Evolutionary conservation across 371 early-diverging fungal species (phyloP).

Genomic region (Saksenaea vasiformis): DNA sequence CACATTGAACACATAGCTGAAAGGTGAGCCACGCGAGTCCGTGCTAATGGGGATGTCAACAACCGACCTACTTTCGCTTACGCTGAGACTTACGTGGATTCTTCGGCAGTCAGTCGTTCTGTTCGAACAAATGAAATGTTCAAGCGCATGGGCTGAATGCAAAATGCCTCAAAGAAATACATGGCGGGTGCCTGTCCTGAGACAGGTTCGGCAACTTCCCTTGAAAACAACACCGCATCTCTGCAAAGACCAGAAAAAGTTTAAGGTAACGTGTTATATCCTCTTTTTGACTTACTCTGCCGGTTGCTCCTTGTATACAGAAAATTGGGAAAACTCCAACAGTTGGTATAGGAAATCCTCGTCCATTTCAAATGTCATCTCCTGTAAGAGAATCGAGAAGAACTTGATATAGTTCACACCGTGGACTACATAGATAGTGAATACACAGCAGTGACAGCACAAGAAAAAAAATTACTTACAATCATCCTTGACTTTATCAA

Average conservation of each 20-base stretch:
- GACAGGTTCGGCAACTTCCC: conserved; percentile 55
- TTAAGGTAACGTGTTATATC: too few species aligned
- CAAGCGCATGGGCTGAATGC: conserved; percentile 84
- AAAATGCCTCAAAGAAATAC: conserved; percentile 87
- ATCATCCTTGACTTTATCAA: conserved; percentile 75
- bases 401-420: conserved; percentile 84
- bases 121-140: conserved; percentile 85
- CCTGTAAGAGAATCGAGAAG: conserved; percentile 81
- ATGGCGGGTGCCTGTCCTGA: conserved; percentile 57
- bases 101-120: conserved; percentile 47
- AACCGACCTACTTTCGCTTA: neutral
- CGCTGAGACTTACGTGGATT: conserved; percentile 28
- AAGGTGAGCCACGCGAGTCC: conserved; percentile 26
- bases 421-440: conserved; percentile 42
- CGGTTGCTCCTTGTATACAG: conserved; percentile 22
- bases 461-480: conserved; percentile 31
- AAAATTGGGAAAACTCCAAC: conserved; percentile 74
- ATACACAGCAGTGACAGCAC: neutral
- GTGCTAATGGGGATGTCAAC: conserved; percentile 22
- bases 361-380: conserved; percentile 85
- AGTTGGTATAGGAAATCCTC: conserved; percentile 79
- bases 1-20: conserved; percentile 68
- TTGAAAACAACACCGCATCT: conserved; percentile 31
- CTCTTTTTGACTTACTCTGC: conserved; percentile 12
- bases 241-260: conserved; percentile 13